Conservation (phyloP, 1,284 basidiomycete species). For the Malassezia nana region DNA sequence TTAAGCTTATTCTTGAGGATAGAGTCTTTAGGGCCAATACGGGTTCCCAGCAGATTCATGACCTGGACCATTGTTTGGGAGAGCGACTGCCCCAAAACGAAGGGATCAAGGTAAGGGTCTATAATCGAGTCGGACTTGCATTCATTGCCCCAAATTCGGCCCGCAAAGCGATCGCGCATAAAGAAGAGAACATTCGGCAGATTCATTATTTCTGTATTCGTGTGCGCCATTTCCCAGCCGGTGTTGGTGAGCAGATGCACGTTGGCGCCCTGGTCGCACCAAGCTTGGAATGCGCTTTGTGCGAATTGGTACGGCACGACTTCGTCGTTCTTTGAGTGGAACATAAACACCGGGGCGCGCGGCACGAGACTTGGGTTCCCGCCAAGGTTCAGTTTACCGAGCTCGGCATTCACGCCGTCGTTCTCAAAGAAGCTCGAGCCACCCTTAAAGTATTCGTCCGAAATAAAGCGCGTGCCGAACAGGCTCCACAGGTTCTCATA, state of each 20-base stretch:
- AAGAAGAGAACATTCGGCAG: conserved; percentile 12
- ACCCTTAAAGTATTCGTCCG: conserved; percentile 22
- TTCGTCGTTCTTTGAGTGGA: conserved; percentile 31
- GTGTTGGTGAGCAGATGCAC: conserved; percentile 5
- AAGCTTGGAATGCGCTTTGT: conserved; percentile 9
- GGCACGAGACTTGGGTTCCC: conserved; percentile 10
- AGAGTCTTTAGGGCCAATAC: conserved; percentile 10
- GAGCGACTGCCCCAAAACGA: neutral
- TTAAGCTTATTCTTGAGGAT: conserved; percentile 8
- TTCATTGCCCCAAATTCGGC: neutral
- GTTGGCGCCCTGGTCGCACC: conserved; percentile 14
- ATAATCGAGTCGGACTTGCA: conserved; percentile 1
- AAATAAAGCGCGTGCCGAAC: conserved; percentile 4
- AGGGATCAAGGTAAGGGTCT: conserved; percentile 1
- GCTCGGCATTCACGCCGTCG: neutral
- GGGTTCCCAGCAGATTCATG: conserved; percentile 8
- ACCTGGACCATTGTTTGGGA: conserved; percentile 2
- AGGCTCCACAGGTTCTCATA: conserved; percentile 9
- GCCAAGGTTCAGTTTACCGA: conserved; percentile 17
- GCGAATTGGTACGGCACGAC: conserved; percentile 31
- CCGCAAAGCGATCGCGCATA: conserved; percentile 14
- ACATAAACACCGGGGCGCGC: conserved; percentile 28
- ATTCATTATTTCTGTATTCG: conserved; percentile 10
- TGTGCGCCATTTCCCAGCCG: conserved; percentile 8
- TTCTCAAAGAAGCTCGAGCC: conserved; percentile 21